Base-by-base conservation (phyloP, 179 eudicot species). In the Dionaea muscipula region DNA sequence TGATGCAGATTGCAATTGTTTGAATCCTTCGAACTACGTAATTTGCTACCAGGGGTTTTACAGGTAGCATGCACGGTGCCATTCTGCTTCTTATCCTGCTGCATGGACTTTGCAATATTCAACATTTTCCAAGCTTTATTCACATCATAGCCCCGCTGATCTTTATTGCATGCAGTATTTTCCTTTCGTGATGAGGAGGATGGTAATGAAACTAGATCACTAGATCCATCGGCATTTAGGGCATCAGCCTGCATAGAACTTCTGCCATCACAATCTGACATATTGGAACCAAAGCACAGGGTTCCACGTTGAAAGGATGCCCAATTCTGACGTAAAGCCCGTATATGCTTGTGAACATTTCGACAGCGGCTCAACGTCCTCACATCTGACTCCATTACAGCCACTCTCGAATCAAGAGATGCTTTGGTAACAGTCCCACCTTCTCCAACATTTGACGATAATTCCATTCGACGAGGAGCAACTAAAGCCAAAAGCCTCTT, bases 81-180 rank as follows among this genome's bases (percentile, higher is more conserved):
- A 33, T 58, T 64, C 37, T 51, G 53, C 63, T 53, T 65, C 41
- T 26, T 47, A 57, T 52, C 24, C 55, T 53, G 68, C 55, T 68
- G 72, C 55, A 68, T 38, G 62, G 83, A 74, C 64, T 66, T 81
- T 20, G 97, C 97, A 46, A 54, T 70, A 61, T 62, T 68, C 78
- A 85, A 61, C 81, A 83, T 72, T 62, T 79, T 85, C 97, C 97
- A 89, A 40, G 97, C 97, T 74, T 76, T 83, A 6, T 70, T 74
- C 41, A 75, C 81, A 68, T 83, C 75, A 47, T 63, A 55, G 44
- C 60, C 37, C 22, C 48, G 60, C 39, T 52, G 47, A 51, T 28
- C 54, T 19, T 18, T 20, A 45, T 37, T 50, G 16, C 41, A 47
- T 23, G 64, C 33, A n/a, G 65, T 47, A 51, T 54, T 57, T 22